Evolutionary conservation across 2,329 filamentous ascomycete genomes (phyloP), one percentile per base, ranked within the genome.

Genomic region (Parascedosporium putredinis): DNA sequence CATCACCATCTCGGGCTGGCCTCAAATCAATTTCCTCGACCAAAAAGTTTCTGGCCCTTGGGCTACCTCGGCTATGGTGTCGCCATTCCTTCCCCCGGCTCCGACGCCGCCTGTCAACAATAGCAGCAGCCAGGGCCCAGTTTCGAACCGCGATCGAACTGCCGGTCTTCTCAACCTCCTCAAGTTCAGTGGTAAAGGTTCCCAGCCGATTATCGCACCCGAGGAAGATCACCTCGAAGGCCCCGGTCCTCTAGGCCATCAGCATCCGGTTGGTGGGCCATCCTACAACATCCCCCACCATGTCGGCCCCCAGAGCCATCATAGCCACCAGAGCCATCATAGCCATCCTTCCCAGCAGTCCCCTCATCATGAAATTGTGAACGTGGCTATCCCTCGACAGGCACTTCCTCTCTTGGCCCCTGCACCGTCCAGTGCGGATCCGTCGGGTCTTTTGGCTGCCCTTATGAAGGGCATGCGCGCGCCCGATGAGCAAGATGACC

Each of bases 381-480:
- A 55, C 44, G 55, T 53, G 14, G 50, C 51, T 54, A 64, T 53
- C 51, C 60, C 54, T 54, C 56, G 52, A 61, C 62, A 52, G 63
- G 62, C 16, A 62, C 67, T 42, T 22, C 45, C 45, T n/a, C 45
- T 81, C 27, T 74, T 81, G 51, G 76, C 77, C 51, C 78, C 78
- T 2, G 75, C 77, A 8, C 78, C 78, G 1, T 66, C 73, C 24
- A 67, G 71, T 40, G 74, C 74, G 48, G 78, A 81, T 53, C 78
- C 78, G 22, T 71, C 71, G 42, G 78, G 78, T 50, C 64, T 80
- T 54, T 69, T 81, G 49, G 77, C 78, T 51, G 77, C 76, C 51
- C 70, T 81, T 62, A 81, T 81, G 73, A 73, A 76, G 61, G 78
- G 78, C 53, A 69, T 70, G 50, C 62, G 73, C 55, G 74, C 78